Evolutionary conservation across 352 stramenopile genomes (phyloP).

Genomic region (Phytophthora europaea): DNA sequence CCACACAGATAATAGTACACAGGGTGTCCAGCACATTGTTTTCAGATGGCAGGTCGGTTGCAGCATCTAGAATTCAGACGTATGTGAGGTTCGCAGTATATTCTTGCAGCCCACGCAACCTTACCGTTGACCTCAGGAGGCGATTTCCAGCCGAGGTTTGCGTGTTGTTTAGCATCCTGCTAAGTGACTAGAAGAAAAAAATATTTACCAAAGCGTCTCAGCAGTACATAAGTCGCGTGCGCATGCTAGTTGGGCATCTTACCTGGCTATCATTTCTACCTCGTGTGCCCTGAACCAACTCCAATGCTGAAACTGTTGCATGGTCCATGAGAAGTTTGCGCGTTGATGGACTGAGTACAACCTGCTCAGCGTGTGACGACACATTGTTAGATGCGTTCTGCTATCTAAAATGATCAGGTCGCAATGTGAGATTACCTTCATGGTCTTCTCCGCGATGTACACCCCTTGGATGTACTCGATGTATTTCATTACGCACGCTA

Average conservation of each 20-base stretch:
- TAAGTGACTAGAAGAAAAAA: constrained; percentile 63
- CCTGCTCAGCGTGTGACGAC: constrained; percentile 34
- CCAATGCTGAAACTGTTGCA: constrained; percentile 76
- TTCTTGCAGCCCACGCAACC: neutral
- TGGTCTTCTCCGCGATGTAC: constrained; percentile 83
- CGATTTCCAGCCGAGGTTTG: constrained; percentile 82
- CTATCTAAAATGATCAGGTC: neutral
- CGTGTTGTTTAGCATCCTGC: constrained; percentile 81
- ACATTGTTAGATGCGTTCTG: neutral
- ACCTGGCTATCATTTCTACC: constrained; percentile 69
- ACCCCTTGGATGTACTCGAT: constrained; percentile 90
- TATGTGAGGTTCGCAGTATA: neutral
- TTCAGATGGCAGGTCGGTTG: constrained; percentile 82
- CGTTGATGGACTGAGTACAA: constrained; percentile 79
- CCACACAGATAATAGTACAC: neutral
- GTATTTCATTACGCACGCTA: constrained; percentile 88
- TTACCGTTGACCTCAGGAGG: constrained; percentile 81
- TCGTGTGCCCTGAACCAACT: constrained; percentile 72
- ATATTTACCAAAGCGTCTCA: neutral
- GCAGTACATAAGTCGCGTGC: neutral
- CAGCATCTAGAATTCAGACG: constrained; percentile 63
- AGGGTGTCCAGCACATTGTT: constrained; percentile 66
- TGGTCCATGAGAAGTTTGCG: constrained; percentile 87
- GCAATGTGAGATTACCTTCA: constrained; percentile 61
- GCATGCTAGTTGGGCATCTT: neutral